A percentile compares a stretch with the other conserved stretches of the same genome.
Evolutionary conservation across 2,329 filamentous ascomycete genomes (phyloP).

Genomic region (Fusarium sp.): DNA sequence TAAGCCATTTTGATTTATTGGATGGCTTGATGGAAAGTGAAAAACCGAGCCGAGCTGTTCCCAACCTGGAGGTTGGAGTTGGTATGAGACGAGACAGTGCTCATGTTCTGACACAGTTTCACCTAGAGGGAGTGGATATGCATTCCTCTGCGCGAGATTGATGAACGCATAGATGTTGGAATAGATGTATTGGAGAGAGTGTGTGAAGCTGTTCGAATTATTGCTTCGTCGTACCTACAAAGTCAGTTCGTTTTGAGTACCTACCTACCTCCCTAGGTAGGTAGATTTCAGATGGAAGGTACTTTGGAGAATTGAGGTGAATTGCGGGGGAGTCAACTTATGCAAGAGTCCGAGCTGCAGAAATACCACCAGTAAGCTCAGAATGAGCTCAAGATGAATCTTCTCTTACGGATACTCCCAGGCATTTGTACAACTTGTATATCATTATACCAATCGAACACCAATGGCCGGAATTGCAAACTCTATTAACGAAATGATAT

Average conservation of each 20-base stretch:
- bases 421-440: neutral
- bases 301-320: neutral
- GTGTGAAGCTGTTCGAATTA: neutral
- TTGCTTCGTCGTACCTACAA: neutral
- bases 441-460: neutral
- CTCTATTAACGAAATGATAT: neutral
- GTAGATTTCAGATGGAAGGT: neutral
- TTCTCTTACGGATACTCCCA: neutral
- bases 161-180: neutral
- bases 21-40: neutral
- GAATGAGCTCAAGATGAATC: neutral
- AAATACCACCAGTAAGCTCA: neutral
- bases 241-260: neutral
- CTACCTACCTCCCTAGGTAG: too few relatives aligned
- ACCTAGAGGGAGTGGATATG: neutral
- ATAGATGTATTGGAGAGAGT: too few relatives aligned
- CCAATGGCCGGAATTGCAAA: neutral
- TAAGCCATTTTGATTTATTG: constrained; percentile 1
- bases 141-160: neutral
- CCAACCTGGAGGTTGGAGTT: neutral
- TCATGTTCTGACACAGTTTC: constrained; percentile 28
- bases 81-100: neutral
- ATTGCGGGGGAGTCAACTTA: neutral
- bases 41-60: constrained; percentile 8
- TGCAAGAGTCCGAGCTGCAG: neutral